These are phyloP conservation scores for Scheffersomyces titani DNA, from an alignment of 1,139 yeast species.

Conservation along the genomic window DNA sequence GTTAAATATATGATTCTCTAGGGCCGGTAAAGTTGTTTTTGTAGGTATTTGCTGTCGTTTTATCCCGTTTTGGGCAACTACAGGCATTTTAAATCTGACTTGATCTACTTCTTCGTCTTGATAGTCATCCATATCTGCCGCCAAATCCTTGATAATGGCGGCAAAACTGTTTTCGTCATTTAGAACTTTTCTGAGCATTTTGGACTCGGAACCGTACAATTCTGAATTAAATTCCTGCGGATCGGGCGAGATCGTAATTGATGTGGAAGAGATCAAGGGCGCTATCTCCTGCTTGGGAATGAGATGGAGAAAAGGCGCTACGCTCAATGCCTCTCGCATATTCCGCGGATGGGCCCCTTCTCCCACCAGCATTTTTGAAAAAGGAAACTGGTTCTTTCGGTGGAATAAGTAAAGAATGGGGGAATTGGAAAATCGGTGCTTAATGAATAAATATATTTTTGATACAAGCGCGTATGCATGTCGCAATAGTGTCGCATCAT, in stretches of 20 bases:
- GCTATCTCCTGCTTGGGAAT: conserved; percentile 31
- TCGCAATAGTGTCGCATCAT: not conserved
- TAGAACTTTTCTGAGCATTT: conserved; percentile 8
- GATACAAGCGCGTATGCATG: not conserved
- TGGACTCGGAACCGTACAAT: not conserved
- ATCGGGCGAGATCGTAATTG: conserved; percentile 8
- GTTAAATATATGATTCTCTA: conserved; percentile 6
- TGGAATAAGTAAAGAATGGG: not conserved
- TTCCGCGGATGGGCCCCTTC: conserved; percentile 13
- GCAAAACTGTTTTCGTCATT: conserved; percentile 15
- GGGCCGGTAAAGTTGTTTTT: conserved; percentile 4
- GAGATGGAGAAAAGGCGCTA: conserved; percentile 30
- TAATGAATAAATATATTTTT: too few relatives aligned
- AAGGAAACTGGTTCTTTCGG: not conserved
- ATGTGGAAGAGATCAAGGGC: conserved; percentile 17
- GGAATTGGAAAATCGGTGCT: not conserved
- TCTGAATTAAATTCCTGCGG: conserved; percentile 1
- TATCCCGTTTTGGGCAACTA: not conserved
- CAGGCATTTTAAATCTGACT: conserved; percentile 9
- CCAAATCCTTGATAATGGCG: conserved; percentile 14
- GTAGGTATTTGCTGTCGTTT: not conserved
- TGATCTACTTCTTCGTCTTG: conserved; percentile 16
- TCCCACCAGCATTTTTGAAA: not conserved
- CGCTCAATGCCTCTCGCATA: conserved; percentile 24
- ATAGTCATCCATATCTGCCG: conserved; percentile 15